phyloP scores from a whole-genome alignment of 495 filamentous ascomycete genomes.

The Halenospora varia region DNA sequence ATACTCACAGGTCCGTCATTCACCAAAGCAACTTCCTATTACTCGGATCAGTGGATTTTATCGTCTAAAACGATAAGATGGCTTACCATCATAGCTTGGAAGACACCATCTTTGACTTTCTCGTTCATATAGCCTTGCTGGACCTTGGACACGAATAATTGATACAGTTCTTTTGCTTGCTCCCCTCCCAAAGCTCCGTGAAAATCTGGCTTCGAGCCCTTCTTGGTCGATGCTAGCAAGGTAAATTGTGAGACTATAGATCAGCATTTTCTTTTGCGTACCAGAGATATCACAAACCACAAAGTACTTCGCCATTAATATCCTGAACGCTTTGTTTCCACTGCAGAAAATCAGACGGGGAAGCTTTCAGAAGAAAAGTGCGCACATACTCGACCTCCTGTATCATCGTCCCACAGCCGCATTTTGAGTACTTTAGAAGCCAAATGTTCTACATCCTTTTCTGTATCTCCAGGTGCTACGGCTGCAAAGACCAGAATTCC shows the following conservation, averaged over 20 bases:
- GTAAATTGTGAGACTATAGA: slow-evolving; percentile 94
- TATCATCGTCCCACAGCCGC: slow-evolving; percentile 79
- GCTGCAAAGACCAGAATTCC: slow-evolving; percentile 91
- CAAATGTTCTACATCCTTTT: slow-evolving; percentile 79
- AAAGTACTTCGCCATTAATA: slow-evolving; percentile 84
- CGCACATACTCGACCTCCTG: slow-evolving; percentile 47
- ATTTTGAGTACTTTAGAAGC: slow-evolving; percentile 84
- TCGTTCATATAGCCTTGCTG: slow-evolving; percentile 67
- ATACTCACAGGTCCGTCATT: slow-evolving; percentile 89
- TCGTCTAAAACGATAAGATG: neutral
- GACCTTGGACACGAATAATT: slow-evolving; percentile 74
- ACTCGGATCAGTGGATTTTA: neutral
- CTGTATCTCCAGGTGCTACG: slow-evolving; percentile 83
- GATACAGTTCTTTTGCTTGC: slow-evolving; percentile 76
- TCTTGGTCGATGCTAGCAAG: slow-evolving; percentile 84
- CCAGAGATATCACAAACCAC: slow-evolving; percentile 53
- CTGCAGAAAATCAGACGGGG: slow-evolving; percentile 36
- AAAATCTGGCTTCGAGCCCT: slow-evolving; percentile 93
- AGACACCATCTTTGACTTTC: slow-evolving; percentile 88
- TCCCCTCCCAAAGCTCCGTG: slow-evolving; percentile 78
- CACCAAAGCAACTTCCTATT: slow-evolving; percentile 76
- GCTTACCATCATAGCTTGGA: slow-evolving; percentile 79
- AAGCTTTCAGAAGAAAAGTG: slow-evolving; percentile 5
- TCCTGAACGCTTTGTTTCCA: slow-evolving; percentile 89
- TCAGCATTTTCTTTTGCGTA: neutral